Evolutionary conservation across 257 asterid species (phyloP).

Genomic region (Cynanchum wilfordii): DNA sequence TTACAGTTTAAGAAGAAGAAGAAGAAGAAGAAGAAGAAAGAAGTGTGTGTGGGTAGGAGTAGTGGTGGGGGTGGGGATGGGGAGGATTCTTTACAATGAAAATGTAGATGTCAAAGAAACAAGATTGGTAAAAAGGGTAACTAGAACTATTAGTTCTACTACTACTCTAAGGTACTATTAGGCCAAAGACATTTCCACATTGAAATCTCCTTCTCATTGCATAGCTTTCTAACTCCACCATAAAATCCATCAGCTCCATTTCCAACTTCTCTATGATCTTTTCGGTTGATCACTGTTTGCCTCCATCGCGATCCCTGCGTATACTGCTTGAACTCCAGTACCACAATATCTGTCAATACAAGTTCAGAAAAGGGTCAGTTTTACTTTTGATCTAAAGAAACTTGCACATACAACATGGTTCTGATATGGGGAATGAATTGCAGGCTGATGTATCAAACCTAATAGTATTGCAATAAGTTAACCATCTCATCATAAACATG

Average conservation of each 20-base stretch:
- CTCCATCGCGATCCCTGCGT: slow-evolving; percentile 64
- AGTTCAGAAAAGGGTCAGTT: background rate
- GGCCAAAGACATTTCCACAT: slow-evolving; percentile 72
- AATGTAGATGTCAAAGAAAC: slow-evolving; percentile 1
- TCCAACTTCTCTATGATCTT: slow-evolving; percentile 67
- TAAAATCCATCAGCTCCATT: slow-evolving; percentile 66
- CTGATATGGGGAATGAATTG: background rate
- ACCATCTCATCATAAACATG: background rate
- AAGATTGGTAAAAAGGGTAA: background rate
- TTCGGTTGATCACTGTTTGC: slow-evolving; percentile 38
- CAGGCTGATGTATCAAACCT: no score
- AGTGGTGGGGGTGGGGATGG: no score
- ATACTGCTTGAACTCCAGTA: slow-evolving; percentile 87
- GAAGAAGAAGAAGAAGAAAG: no score
- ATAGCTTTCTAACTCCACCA: slow-evolving; percentile 76
- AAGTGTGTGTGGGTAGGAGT: no score
- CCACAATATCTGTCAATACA: slow-evolving; percentile 40
- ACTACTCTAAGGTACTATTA: slow-evolving; percentile 40
- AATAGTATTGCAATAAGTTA: no score
- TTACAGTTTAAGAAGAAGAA: slow-evolving; percentile 24
- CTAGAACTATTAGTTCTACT: no score
- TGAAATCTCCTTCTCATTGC: slow-evolving; percentile 45
- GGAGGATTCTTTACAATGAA: slow-evolving; percentile 6
- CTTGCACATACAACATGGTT: no score
- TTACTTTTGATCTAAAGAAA: background rate